Base-by-base conservation (phyloP, 495 filamentous ascomycete species). In the Trichoderma erinaceum region DNA sequence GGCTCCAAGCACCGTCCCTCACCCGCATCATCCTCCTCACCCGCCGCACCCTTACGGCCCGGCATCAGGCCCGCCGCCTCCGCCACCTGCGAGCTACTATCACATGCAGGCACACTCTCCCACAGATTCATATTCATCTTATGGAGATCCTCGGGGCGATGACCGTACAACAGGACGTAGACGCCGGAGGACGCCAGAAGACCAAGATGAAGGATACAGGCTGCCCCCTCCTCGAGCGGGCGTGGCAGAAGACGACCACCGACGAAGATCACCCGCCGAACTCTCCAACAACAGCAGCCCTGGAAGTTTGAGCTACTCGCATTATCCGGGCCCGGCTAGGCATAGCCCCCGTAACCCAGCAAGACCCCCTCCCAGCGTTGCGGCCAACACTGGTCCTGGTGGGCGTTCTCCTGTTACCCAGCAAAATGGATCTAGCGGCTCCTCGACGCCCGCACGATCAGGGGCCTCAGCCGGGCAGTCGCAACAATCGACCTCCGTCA, bases 161-260 rank as follows among this genome's bases (percentile, higher is more conserved):
- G 50, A 58, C 52, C 75, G 78, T 29, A 71, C 71, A n/a, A 18
- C 61, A 23, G 73, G 77, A 29, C 67, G 74, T 44, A 67, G 76
- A 23, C 73, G 80, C 35, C 74, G 77, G 4, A 75, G 80, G 67
- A 70, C 75, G 25, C 74, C 75, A 16, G 71, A 71, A 8, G 64
- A 71, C 5, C 80, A 82, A 0, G 79, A 81, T 23, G 81, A 80
- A 27, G 69, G 66, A 18, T 69, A 77, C 23, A 78, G 81, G 35
- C 73, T 81, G 29, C 79, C 80, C n/a, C 81, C 81, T 15, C 81
- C 81, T 15, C 78, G 72, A 43, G 66, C 70, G 15, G 78, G 77
- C 65, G 76, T 75, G 2, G 43, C 61, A 41, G 80, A 83, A 32
- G 80, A 82, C 21, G 80, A 82, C 64, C 77, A 75, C 8, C 75